A percentile compares a stretch with the other conserved stretches of the same genome.
Conservation (phyloP, 2,329 filamentous ascomycete species). For the Colletotrichum sansevieriae region DNA sequence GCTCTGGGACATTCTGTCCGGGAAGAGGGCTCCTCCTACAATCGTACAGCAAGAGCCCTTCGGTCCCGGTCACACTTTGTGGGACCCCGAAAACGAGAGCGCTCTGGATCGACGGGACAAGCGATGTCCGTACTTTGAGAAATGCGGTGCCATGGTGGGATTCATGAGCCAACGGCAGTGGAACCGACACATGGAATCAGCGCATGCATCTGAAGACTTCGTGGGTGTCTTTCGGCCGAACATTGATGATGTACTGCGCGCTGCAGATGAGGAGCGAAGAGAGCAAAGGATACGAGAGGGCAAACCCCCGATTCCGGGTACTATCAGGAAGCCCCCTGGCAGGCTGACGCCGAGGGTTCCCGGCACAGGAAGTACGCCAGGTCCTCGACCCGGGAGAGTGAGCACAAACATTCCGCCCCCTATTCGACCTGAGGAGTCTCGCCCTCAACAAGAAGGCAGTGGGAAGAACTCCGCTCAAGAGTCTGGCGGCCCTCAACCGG, state of each 20-base stretch:
- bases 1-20: constrained; percentile 37
- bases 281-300: constrained; percentile 26
- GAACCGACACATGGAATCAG: constrained; percentile 36
- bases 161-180: constrained; percentile 42
- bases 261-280: background rate
- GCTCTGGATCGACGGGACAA: constrained; percentile 40
- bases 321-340: background rate
- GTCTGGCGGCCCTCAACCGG: background rate
- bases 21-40: background rate
- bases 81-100: constrained; percentile 35
- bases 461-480: background rate
- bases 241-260: background rate
- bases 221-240: constrained; percentile 1
- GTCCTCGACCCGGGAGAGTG: background rate
- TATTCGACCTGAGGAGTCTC: background rate
- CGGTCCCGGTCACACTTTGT: constrained; percentile 35
- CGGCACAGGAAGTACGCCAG: background rate
- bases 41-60: constrained; percentile 29
- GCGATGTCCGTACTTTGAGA: constrained; percentile 40
- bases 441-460: background rate
- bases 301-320: constrained; percentile 22
- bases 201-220: constrained; percentile 33
- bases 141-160: constrained; percentile 42
- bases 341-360: no score
- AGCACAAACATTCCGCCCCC: background rate